These are phyloP conservation scores for Medicago truncatula DNA, from an alignment of 306 rosid species.

Conservation along the genomic window MtrunA17r5.0-ANR NC_053046.1:37828501-37829000, in stretches of 20 bases:
- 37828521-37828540: constrained; percentile 27
- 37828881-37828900: not conserved
- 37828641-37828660: constrained; percentile 47
- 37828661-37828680: constrained; percentile 50
- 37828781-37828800: constrained; percentile 32
- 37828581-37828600: constrained; percentile 39
- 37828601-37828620: constrained; percentile 46
- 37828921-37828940: too few species aligned
- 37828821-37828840: constrained; percentile 26
- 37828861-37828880: constrained; percentile 2
- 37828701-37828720: constrained; percentile 47
- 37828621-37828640: constrained; percentile 43
- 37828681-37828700: constrained; percentile 26
- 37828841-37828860: constrained; percentile 46
- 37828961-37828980: too few species aligned
- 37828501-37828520: constrained; percentile 54
- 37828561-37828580: constrained; percentile 47
- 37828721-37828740: constrained; percentile 42
- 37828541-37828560: constrained; percentile 43
- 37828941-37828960: too few species aligned
- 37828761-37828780: constrained; percentile 37
- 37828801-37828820: constrained; percentile 34
- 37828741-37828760: constrained; percentile 39
- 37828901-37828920: too few species aligned
- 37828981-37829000: too few species aligned